Conservation (phyloP, 2,329 filamentous ascomycete genomes). For the Cladophialophora carrionii region DNA sequence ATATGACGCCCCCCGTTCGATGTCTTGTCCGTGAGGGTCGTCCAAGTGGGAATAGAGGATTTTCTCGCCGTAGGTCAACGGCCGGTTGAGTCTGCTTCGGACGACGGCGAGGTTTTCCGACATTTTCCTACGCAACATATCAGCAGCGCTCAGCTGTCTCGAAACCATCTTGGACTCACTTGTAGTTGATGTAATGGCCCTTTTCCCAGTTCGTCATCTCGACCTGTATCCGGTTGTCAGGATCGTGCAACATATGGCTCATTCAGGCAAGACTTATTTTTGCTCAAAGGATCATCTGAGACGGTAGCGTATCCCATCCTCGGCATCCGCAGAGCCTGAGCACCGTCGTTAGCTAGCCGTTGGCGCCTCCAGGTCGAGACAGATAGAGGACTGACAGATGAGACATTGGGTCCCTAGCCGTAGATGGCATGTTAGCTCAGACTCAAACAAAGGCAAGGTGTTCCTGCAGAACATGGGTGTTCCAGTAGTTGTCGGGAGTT, state of each 20-base stretch:
- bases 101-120: slow-evolving; percentile 94
- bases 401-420: slow-evolving; percentile 50
- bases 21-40: slow-evolving; percentile 93
- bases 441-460: neutral
- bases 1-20: slow-evolving; percentile 93
- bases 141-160: slow-evolving; percentile 8
- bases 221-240: slow-evolving; percentile 57
- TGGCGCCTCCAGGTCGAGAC: slow-evolving; percentile 10
- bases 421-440: slow-evolving; percentile 22
- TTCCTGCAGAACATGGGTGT: slow-evolving; percentile 7
- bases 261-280: slow-evolving; percentile 57
- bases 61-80: slow-evolving; percentile 96
- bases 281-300: slow-evolving; percentile 80
- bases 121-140: slow-evolving; percentile 75
- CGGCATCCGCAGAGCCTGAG: slow-evolving; percentile 38
- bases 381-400: slow-evolving; percentile 47
- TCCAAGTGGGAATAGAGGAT: slow-evolving; percentile 98
- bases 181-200: slow-evolving; percentile 97
- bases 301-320: slow-evolving; percentile 39
- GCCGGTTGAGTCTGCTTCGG: slow-evolving; percentile 83
- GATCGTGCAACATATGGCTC: neutral
- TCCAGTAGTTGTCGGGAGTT: slow-evolving; percentile 11
- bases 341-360: slow-evolving; percentile 35
- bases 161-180: slow-evolving; percentile 47
- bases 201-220: slow-evolving; percentile 97